Evolutionary conservation across 768 basidiomycete species (phyloP).

Genomic region (Leccinum ochraceum): DNA sequence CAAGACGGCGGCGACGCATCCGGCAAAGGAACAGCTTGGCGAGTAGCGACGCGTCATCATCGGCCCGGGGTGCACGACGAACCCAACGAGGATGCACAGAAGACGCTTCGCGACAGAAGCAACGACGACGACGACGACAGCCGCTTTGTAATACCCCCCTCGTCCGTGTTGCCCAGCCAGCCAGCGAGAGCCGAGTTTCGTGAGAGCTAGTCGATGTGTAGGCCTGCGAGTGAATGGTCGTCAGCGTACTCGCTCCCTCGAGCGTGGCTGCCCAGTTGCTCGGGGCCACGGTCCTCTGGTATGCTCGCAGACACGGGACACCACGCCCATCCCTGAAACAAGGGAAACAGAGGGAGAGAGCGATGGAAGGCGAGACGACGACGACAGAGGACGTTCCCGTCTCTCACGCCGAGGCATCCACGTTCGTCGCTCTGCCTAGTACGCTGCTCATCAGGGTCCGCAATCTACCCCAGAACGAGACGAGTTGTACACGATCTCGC

Average conservation of each 20-base stretch:
- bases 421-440: neutral
- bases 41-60: neutral
- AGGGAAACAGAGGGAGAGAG: neutral
- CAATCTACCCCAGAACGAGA: constrained; percentile 8
- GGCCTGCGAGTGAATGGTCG: neutral
- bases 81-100: neutral
- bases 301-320: neutral
- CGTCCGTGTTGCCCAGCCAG: neutral
- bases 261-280: neutral
- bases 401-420: constrained; percentile 17
- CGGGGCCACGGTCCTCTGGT: constrained; percentile 14
- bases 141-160: neutral
- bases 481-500: neutral
- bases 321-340: neutral
- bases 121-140: neutral
- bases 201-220: constrained; percentile 13
- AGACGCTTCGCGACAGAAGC: constrained; percentile 1
- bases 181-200: neutral
- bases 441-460: constrained; percentile 13
- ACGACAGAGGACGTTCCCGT: neutral
- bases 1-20: neutral
- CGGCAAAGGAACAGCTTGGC: neutral
- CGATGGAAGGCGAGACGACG: neutral
- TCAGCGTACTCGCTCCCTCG: neutral
- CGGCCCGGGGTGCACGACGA: neutral